phyloP scores from a whole-genome alignment of 2,329 filamentous ascomycete species.

The Zymoseptoria brevis region DNA sequence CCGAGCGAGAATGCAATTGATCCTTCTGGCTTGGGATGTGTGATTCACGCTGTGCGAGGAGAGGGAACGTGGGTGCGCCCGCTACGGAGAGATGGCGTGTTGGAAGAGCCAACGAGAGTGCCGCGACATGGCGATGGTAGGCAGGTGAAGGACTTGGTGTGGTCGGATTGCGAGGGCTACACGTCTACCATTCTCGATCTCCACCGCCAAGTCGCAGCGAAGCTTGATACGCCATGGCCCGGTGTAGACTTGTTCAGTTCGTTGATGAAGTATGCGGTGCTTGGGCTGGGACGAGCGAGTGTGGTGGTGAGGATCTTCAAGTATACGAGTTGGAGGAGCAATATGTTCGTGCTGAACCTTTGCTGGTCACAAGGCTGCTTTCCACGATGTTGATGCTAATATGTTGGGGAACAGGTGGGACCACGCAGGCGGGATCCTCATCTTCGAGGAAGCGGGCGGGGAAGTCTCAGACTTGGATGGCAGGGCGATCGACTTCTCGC shows the following conservation, averaged over 20 bases:
- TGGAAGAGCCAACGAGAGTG: slow-evolving; percentile 11
- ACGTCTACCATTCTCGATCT: slow-evolving; percentile 33
- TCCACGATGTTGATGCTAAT: neutral
- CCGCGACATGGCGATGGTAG: slow-evolving; percentile 16
- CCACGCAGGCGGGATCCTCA: slow-evolving; percentile 46
- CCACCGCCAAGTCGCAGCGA: slow-evolving; percentile 32
- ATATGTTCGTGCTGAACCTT: slow-evolving; percentile 37
- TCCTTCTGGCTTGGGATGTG: slow-evolving; percentile 38
- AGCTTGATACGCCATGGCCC: slow-evolving; percentile 40
- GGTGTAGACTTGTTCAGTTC: slow-evolving; percentile 45
- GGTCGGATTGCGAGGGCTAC: slow-evolving; percentile 39
- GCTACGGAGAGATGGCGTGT: slow-evolving; percentile 12
- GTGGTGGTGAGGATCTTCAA: slow-evolving; percentile 20
- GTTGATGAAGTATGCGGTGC: slow-evolving; percentile 37
- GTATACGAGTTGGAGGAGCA: slow-evolving; percentile 18
- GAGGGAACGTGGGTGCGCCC: slow-evolving; percentile 35
- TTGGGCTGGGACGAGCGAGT: slow-evolving; percentile 16
- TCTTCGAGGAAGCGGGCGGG: slow-evolving; percentile 45
- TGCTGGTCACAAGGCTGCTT: slow-evolving; percentile 26
- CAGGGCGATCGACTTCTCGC: slow-evolving; percentile 40
- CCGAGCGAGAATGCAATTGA: slow-evolving; percentile 41
- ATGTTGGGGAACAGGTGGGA: slow-evolving; percentile 36
- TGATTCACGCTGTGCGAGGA: slow-evolving; percentile 43
- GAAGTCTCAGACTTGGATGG: slow-evolving; percentile 46
- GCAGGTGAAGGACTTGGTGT: slow-evolving; percentile 31